Evolutionary conservation across 441 rosid species (phyloP).

Genomic region (Gossypium lobatum): DNA sequence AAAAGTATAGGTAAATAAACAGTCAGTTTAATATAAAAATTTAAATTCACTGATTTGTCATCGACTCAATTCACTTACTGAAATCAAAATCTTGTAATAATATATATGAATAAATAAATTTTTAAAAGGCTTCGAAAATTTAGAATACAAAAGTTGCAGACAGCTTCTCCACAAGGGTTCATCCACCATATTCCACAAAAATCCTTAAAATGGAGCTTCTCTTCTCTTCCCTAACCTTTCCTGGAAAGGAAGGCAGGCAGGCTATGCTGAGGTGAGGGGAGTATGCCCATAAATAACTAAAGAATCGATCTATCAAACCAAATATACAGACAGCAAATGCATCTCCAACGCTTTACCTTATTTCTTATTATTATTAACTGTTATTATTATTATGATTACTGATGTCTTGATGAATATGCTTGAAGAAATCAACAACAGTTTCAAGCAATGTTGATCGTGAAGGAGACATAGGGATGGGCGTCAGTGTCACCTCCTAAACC

Average conservation of each 20-base stretch:
- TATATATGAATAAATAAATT: not conserved
- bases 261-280: conserved; percentile 1
- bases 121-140: not conserved
- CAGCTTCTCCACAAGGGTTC: conserved; percentile 15
- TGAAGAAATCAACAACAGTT: not conserved
- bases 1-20: not conserved
- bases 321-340: conserved; percentile 33
- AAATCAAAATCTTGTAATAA: not conserved
- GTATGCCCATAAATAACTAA: conserved; percentile 30
- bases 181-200: conserved; percentile 5
- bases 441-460: conserved; percentile 64
- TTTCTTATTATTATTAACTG: not conserved
- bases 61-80: not conserved
- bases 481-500: conserved; percentile 84
- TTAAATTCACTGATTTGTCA: not conserved
- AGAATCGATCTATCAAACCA: conserved; percentile 32
- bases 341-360: conserved; percentile 20
- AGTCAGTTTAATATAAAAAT: not conserved
- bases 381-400: conserved; percentile 23
- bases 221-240: conserved; percentile 2
- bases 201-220: conserved; percentile 5
- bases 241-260: not conserved
- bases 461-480: conserved; percentile 71
- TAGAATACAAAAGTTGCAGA: conserved; percentile 13
- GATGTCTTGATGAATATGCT: conserved; percentile 18